Base-by-base conservation (phyloP, 2,329 filamentous ascomycete genomes). In the Chrysoporthe deuterocubensis region DNA sequence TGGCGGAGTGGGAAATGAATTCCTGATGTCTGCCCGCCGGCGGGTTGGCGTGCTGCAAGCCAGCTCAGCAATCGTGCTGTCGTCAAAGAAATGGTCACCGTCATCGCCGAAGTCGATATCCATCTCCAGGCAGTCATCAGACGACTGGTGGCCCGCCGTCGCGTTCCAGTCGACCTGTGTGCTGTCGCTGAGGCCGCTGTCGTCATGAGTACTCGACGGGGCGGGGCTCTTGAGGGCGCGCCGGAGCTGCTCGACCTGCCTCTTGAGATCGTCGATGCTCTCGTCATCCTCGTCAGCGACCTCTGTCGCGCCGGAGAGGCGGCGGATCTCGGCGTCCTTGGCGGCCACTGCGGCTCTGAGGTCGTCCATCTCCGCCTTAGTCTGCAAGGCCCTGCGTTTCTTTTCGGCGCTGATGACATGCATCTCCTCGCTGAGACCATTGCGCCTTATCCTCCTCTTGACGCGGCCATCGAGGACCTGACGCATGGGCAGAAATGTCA, bases 351-450 rank as follows among this genome's bases (percentile, higher is more conserved):
- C 82, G 0, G 75, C 74, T 52, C 76, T 81, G 11, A 90, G 80
- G 9, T 78, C 77, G 8, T 81, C 78, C 1, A 90, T 76, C 73
- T 90, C 85, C 0, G 76, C 78, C 56, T 78, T 78, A 11, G 81
- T 76, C 42, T 80, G 75, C 64, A 75, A 76, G 0, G 77, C 76
- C 54, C 78, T 77, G 18, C 76, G 78, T 56, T 77, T 80, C 73
- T 83, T 85, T 67, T 85, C 83, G 8, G 78, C 77, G 8, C 82
- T 78, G 64, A 87, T 83, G 14, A 76, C 75, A 73, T 88, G 85
- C 77, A 88, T 84, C 76, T 89, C 84, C 70, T 87, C 86, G 71
- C 86, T 87, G 5, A 89, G 74, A 3, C 85, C 82, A 71, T 85
- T 86, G 62, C 87, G 83, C 8, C 85, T 81, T 48, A 87, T 80